Evolutionary conservation across 1,284 basidiomycete genomes (phyloP), one percentile per base, ranked within the genome.

Genomic region (Singerocomus inundabilis): DNA sequence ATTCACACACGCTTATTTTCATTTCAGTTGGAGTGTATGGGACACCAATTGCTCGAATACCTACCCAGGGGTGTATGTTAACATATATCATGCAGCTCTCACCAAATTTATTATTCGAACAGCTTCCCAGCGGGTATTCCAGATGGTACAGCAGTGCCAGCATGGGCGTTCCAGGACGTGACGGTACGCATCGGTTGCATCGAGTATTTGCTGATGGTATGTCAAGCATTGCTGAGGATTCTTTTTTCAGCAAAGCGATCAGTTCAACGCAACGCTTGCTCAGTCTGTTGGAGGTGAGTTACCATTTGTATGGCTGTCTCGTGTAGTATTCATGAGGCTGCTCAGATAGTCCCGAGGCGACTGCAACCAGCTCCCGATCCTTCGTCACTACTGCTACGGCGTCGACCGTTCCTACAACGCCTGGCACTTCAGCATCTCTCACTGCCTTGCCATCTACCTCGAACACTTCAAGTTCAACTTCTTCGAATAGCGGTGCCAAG

Each of bases 121-220:
- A 69, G 63, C 29, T 62, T 54, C 46, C 39, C 49, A 0, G 37
- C 40, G 1, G 53, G 54, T 34, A 41, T 68, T 37, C 69, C 66
- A 12, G 21, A 6, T 13, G 58, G 57, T 7, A 69, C 69, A 13
- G 49, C 52, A 2, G 41, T 71, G 6, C 67, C 67, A 16, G 46
- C 53, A 8, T 69, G 67, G 67, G 69, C 68, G 2, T 70, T 57
- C 30, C 55, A 65, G 43, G 51, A 64, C 5, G 57, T 69, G 42
- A 48, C 52, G 21, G 66, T 69, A 57, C 28, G 64, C 24, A 25
- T 34, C 1, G 32, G 25, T 32, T 21, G 6, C 12, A 26, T 36
- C 6, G 2, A 1, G 4, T 6, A 16, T 28, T 10, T 43, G 16
- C 30, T 28, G n/a, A 1, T 15, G 10, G 18, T 34, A 10, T 49